phyloP scores from a whole-genome alignment of 2,329 filamentous ascomycete species.

The Colletotrichum tofieldiae region DNA sequence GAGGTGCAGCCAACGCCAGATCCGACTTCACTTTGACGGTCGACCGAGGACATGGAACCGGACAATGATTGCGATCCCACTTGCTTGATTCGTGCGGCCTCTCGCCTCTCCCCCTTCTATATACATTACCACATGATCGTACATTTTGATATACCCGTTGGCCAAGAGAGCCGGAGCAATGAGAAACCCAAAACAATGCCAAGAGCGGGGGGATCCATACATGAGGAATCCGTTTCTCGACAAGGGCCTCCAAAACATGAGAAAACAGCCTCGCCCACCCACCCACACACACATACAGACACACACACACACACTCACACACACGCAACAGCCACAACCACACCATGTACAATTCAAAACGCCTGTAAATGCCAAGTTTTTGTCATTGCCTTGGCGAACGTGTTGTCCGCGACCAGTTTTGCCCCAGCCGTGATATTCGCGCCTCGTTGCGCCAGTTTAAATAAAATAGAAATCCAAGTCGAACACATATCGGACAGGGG shows the following conservation, averaged over 20 bases:
- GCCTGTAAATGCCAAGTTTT: slow-evolving; percentile 42
- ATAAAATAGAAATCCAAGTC: slow-evolving; percentile 2
- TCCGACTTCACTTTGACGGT: not conserved
- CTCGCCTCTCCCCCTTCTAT: slow-evolving; percentile 19
- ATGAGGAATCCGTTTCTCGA: slow-evolving; percentile 8
- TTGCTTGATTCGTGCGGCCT: slow-evolving; percentile 29
- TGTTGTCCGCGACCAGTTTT: slow-evolving; percentile 35
- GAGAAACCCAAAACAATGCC: slow-evolving; percentile 28
- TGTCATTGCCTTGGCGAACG: slow-evolving; percentile 31
- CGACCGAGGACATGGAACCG: no score
- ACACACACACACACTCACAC: not conserved
- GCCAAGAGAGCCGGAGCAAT: not conserved
- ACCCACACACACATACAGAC: not conserved
- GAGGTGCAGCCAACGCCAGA: no score
- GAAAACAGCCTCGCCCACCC: not conserved
- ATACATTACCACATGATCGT: slow-evolving; percentile 42
- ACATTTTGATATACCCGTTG: slow-evolving; percentile 19
- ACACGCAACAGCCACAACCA: not conserved
- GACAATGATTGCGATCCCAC: slow-evolving; percentile 1
- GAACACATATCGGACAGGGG: slow-evolving; percentile 26
- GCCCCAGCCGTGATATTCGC: slow-evolving; percentile 33
- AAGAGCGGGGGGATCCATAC: slow-evolving; percentile 7
- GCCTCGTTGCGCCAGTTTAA: slow-evolving; percentile 35
- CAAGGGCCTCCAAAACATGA: not conserved
- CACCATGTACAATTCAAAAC: slow-evolving; percentile 26